phyloP scores from a whole-genome alignment of 257 asterid species.

The Ligustrum vulgare region DNA sequence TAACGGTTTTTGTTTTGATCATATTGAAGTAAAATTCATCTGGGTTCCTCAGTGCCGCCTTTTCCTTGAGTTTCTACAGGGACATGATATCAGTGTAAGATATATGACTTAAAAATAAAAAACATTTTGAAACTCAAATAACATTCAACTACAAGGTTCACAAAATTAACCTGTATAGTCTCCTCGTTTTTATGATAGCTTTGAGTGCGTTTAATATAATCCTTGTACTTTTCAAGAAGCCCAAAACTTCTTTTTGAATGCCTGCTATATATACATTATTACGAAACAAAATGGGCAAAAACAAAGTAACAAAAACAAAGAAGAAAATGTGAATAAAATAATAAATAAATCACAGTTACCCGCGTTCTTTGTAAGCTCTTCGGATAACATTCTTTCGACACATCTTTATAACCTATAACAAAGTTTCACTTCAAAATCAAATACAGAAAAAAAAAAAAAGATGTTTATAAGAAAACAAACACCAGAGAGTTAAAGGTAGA shows the following conservation, averaged over 20 bases:
- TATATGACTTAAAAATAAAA: too few relatives aligned
- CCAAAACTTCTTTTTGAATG: conserved; percentile 66
- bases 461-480: too few relatives aligned
- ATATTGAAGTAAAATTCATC: conserved; percentile 88
- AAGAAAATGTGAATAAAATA: background rate
- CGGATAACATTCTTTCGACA: conserved; percentile 77
- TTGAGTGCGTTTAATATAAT: conserved; percentile 71
- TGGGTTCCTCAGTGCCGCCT: conserved; percentile 80
- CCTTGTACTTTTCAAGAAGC: conserved; percentile 84
- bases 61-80: conserved; percentile 80
- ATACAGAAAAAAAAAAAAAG: too few relatives aligned
- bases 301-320: background rate
- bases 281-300: conserved; percentile 4
- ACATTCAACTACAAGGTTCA: too few relatives aligned
- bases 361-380: conserved; percentile 80
- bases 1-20: conserved; percentile 54
- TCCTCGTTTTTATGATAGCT: conserved; percentile 71
- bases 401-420: background rate
- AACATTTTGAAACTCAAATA: too few relatives aligned
- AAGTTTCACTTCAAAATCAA: too few relatives aligned
- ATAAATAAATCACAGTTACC: conserved; percentile 68
- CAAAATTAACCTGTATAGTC: conserved; percentile 52
- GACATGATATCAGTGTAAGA: too few relatives aligned
- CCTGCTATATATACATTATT: conserved; percentile 34
- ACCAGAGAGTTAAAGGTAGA: too few relatives aligned